Base-by-base conservation (phyloP, 2,329 filamentous ascomycete species). In the Fusarium setosum region DNA sequence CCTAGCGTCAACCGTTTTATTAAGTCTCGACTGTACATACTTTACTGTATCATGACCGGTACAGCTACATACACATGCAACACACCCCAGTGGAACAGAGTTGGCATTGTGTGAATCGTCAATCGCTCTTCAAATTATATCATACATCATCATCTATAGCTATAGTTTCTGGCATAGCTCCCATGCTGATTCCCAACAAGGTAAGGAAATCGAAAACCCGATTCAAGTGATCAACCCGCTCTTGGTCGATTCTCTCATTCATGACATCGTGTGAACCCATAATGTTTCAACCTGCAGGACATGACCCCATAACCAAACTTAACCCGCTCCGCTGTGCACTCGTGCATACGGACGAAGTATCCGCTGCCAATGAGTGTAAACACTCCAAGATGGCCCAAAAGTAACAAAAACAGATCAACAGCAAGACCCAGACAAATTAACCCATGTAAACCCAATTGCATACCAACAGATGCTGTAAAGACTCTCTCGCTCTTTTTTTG, bases 61-160 rank as follows among this genome's bases (percentile, higher is more conserved):
- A n/a, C n/a, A n/a, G n/a, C n/a, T n/a, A n/a, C n/a, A n/a, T n/a
- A n/a, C 7, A 45, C 37, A 44, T 20, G 31, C 23, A 45, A 34
- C 12, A 48, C 13, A 31, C n/a, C n/a, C 24, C 10, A 29, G 32
- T 61, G 20, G 11, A 18, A 12, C 17, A 38, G 21, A 34, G 42
- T 4, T 13, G 11, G 24, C 11, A 26, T 54, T 20, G 40, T 21
- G 21, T 34, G 20, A 42, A 32, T 58, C 20, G 48, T 61, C 52
- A 47, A 54, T 50, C 17, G 23, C 49, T 37, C 47, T 55, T 52
- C 26, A 38, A 21, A 60, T 69, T 67, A 56, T 69, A 64, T 67
- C 56, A 60, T 63, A 69, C 48, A 70, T 70, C 66, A 59, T 70
- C 55, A 58, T 70, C 58, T 69, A 61, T 67, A 37, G 20, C 56